A percentile compares a stretch with the other conserved stretches of the same genome.
phyloP scores from a whole-genome alignment of 371 early-diverging fungal species.

The Mycotypha africana region DNA sequence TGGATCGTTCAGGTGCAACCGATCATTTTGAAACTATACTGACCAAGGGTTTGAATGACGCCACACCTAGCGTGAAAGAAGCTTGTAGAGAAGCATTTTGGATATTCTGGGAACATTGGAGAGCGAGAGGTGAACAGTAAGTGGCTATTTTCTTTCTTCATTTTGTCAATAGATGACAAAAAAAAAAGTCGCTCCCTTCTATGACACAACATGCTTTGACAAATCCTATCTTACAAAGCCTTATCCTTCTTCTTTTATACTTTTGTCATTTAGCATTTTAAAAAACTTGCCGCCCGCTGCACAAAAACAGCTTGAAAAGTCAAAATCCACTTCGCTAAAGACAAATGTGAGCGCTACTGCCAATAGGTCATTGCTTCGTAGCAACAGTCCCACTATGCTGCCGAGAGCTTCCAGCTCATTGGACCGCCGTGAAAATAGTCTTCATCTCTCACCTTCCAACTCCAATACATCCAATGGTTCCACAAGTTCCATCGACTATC shows the following conservation, averaged over 20 bases:
- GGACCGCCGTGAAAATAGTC: slow-evolving; percentile 30
- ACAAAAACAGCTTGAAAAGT: slow-evolving; percentile 34
- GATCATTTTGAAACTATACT: slow-evolving; percentile 32
- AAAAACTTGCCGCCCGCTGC: slow-evolving; percentile 14
- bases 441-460: slow-evolving; percentile 28
- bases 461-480: slow-evolving; percentile 27
- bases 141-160: not conserved
- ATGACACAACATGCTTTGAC: too few relatives aligned
- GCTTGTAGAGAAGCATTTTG: slow-evolving; percentile 39
- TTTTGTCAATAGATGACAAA: not conserved
- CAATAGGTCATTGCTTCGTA: too few relatives aligned
- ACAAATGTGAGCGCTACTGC: too few relatives aligned
- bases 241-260: too few relatives aligned
- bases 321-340: slow-evolving; percentile 6
- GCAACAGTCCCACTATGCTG: slow-evolving; percentile 23
- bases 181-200: too few relatives aligned
- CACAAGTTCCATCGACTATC: slow-evolving; percentile 1
- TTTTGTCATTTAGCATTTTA: too few relatives aligned
- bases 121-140: slow-evolving; percentile 38
- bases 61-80: slow-evolving; percentile 39
- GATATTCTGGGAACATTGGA: slow-evolving; percentile 40
- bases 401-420: slow-evolving; percentile 25
- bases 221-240: too few relatives aligned
- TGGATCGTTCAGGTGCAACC: slow-evolving; percentile 30
- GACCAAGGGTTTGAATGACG: slow-evolving; percentile 36